These are phyloP conservation scores for Arabis hirsuta DNA, from an alignment of 345 rosid genomes.

Conservation along the genomic window DNA sequence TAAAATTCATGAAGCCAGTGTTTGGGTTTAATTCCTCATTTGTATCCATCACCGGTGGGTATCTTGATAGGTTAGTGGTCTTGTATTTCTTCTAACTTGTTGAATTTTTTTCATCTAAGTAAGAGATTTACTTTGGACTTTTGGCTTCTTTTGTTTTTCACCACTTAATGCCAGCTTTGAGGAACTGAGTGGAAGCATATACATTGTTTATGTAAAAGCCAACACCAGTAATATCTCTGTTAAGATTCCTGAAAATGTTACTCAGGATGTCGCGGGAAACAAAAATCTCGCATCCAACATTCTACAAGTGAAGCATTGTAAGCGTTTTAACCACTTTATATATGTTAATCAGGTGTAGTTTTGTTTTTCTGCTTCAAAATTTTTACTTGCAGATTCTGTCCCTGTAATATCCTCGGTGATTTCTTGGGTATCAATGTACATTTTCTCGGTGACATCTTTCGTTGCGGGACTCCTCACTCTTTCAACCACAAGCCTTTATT, in stretches of 20 bases:
- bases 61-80: slow-evolving; percentile 68
- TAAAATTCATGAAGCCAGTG: slow-evolving; percentile 82
- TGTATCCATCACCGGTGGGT: slow-evolving; percentile 76
- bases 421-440: slow-evolving; percentile 55
- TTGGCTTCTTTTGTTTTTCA: slow-evolving; percentile 13
- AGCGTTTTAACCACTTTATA: slow-evolving; percentile 35
- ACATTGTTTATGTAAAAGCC: slow-evolving; percentile 65
- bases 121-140: neutral
- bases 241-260: slow-evolving; percentile 75
- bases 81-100: slow-evolving; percentile 6
- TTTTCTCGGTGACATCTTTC: slow-evolving; percentile 60
- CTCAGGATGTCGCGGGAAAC: slow-evolving; percentile 89
- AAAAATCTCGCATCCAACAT: slow-evolving; percentile 71
- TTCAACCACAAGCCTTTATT: slow-evolving; percentile 79
- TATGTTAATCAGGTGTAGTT: neutral
- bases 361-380: slow-evolving; percentile 1
- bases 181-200: slow-evolving; percentile 65
- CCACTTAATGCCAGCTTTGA: slow-evolving; percentile 59
- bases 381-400: slow-evolving; percentile 61
- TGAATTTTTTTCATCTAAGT: neutral
- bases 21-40: slow-evolving; percentile 82
- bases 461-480: slow-evolving; percentile 75
- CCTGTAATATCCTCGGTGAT: slow-evolving; percentile 59
- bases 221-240: slow-evolving; percentile 52
- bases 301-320: slow-evolving; percentile 81